Percentiles rank a stretch among this genome's conserved stretches.
phyloP scores from a whole-genome alignment of 225 moss, liverwort and hornwort genomes.

The Pleurozium schreberi region DNA sequence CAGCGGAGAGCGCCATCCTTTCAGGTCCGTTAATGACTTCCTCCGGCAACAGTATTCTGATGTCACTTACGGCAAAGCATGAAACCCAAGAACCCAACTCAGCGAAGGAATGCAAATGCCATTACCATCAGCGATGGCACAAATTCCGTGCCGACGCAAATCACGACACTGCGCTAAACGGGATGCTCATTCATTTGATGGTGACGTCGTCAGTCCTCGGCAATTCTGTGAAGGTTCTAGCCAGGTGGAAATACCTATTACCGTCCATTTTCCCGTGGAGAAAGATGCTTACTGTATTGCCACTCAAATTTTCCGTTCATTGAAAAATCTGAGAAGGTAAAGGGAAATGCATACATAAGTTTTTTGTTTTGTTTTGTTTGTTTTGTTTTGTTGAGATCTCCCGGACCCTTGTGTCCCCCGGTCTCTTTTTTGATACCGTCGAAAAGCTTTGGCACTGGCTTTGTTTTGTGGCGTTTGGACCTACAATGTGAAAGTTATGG shows the following conservation, averaged over 20 bases:
- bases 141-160: not conserved
- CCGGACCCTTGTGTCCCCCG: too few species aligned
- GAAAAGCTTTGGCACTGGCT: too few species aligned
- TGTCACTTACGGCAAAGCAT: not conserved
- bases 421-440: too few species aligned
- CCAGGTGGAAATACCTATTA: not conserved
- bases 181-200: not conserved
- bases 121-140: not conserved
- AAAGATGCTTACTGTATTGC: not conserved
- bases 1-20: conserved; percentile 66
- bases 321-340: not conserved
- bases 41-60: not conserved
- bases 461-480: too few species aligned
- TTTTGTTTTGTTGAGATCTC: too few species aligned
- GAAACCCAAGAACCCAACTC: not conserved
- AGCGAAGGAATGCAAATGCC: not conserved
- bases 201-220: not conserved
- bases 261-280: not conserved
- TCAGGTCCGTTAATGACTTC: conserved; percentile 25
- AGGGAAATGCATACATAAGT: too few species aligned
- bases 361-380: too few species aligned
- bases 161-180: not conserved
- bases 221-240: not conserved
- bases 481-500: too few species aligned
- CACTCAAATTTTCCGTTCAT: not conserved